Base-by-base conservation (phyloP, 306 rosid genomes). In the Vigna radiata region DNA sequence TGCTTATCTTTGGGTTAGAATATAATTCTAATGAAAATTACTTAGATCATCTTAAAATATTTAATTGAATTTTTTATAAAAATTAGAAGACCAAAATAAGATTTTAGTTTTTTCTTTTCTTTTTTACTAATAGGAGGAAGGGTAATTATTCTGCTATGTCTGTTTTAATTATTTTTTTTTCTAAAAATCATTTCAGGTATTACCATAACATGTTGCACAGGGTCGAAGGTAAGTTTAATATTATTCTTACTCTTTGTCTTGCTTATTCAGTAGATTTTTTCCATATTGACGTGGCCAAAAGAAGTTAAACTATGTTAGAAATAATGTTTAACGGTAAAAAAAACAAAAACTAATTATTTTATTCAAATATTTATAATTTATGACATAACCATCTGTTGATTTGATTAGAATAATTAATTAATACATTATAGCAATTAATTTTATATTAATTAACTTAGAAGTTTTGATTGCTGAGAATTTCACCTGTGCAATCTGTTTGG, bases 401-500 rank as follows among this genome's bases (percentile, higher is more conserved):
- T 65, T 65, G 55, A 41, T 66, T 47, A 53, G 21, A 65, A 76
- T 21, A 53, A n/a, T 39, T 39, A 64, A 64, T 63, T 75, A 75
- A 25, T 18, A 33, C 25, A 68, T 37, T 55, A 10, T 53, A 36
- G 17, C 52, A 65, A 46, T 29, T 16, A 55, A 64, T 67, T 60
- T 5, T 8, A 52, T 56, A 74, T 50, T 79, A 25, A 25, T 25
- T 25, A 25, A 25, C 27, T 0, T 2, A 25, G 1, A 25, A 25
- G 27, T 25, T 25, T 25, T 72, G 59, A 71, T 80, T 83, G 83
- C 94, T 3, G 93, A 87, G 83, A 88, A 96, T 67, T 96, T 96
- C 71, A 59, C 86, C 56, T 96, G 99, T 83, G 88, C 99, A 37
- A 81, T 92, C 65, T 96, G 99, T 85, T 88, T 89, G 89, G 79